Base-by-base conservation (phyloP, 1,284 basidiomycete species). In the Ceratobasidium sp. region DNA sequence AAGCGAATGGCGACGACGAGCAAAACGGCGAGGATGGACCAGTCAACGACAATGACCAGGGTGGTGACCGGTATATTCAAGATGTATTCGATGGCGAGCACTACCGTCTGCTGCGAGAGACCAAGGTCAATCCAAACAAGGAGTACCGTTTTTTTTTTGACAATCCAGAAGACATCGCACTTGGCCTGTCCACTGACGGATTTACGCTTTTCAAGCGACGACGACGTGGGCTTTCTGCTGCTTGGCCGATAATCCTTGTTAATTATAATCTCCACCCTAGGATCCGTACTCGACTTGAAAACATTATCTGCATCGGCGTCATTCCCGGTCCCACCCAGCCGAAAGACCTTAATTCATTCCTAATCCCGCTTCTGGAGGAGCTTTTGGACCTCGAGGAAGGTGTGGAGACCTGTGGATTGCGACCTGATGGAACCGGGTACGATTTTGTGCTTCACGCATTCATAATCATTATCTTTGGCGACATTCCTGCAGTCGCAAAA, bases 121-220 rank as follows among this genome's bases (percentile, higher is more conserved):
- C 62, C 40, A 25, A 31, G 32, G 76, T 80, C 27, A 22, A 40
- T 17, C 34, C 58, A 20, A 45, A 76, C 68, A 75, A 75, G 1
- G 29, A 72, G n/a, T 70, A 78, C 50, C 52, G 27, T 0, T 78
- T 73, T n/a, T n/a, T n/a, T 69, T 80, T 80, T 65, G 70, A 67
- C 0, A 73, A 77, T 47, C 49, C 25, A 2, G n/a, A n/a, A n/a
- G n/a, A n/a, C n/a, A n/a, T n/a, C n/a, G n/a, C n/a, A n/a, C n/a
- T n/a, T n/a, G n/a, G 72, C 70, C 1, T 77, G 79, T 57, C 72
- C 78, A 74, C 77, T 1, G 78, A 81, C 74, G 81, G 82, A 0
- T 81, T 81, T 73, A 73, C 73, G 2, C 80, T 80, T 0, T 83
- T 81, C 74, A 77, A 77, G 32, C 72, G 73, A 4, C 54, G 58